Base-by-base conservation (phyloP, 176 grass and related monocot genomes). In the Carex cristatella region DNA sequence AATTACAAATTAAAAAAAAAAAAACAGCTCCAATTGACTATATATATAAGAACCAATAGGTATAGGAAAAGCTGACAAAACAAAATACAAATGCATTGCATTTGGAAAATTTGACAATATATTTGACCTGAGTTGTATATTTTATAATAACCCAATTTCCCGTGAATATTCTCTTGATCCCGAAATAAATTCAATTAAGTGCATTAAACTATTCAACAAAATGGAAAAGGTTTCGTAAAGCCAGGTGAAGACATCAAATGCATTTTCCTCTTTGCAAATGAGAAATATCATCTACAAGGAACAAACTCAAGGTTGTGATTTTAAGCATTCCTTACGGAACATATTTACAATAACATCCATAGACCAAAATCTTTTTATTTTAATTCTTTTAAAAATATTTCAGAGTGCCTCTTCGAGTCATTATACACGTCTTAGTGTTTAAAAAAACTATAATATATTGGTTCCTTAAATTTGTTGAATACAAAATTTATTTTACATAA, bases 71-170 rank as follows among this genome's bases (percentile, higher is more conserved):
- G 40, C 27, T 3, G 73, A 55, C 49, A 54, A 77, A 53, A 51
- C 5, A 53, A 51, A 49, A 30, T 30, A 53, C n/a, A 30, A 75
- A 77, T 77, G 49, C 73, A 77, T 77, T 56, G 73, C 6, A 77
- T 77, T 77, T 55, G 73, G 23, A 56, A 55, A 15, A 77, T 54
- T 76, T 56, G 73, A 77, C 73, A 49, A 76, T 76, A 76, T 76
- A 76, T 76, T 76, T 76, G 71, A 54, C 71, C 46, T 2, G 46
- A n/a, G 53, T 53, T 54, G 44, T 54, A 30, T 53, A 30, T 76
- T 23, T 76, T 54, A 76, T 54, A 72, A 46, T 72, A 38, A 4
- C 16, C 61, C 44, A 75, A 28, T 56, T 55, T 77, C 38, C 23
- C 14, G 49, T 55, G 46, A 53, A 48, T 53, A 27, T 53, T 76